A percentile compares a stretch with the other conserved stretches of the same genome.
Evolutionary conservation across 1,139 yeast genomes (phyloP).

Genomic region (Ogataea hybrid): DNA sequence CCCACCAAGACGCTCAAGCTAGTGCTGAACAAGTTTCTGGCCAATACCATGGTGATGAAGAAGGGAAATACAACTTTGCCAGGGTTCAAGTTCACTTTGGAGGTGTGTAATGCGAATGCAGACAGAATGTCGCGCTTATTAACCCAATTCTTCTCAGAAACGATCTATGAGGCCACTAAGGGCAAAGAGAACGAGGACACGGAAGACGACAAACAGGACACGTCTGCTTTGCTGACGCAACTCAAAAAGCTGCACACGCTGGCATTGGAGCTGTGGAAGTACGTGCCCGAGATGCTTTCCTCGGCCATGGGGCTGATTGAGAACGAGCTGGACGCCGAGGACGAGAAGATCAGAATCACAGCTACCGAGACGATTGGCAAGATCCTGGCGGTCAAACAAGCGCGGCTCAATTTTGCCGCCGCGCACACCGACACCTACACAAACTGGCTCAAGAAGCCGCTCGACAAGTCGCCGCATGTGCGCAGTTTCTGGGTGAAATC

Average conservation of each 20-base stretch:
- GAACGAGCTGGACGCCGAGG: conserved; percentile 76
- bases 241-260: conserved; percentile 61
- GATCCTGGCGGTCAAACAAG: conserved; percentile 50
- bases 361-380: conserved; percentile 76
- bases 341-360: conserved; percentile 56
- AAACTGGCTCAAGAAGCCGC: conserved; percentile 71
- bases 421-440: conserved; percentile 62
- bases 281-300: conserved; percentile 69
- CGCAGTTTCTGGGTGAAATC: conserved; percentile 71
- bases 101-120: conserved; percentile 66
- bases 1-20: conserved; percentile 62
- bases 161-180: conserved; percentile 50
- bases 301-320: conserved; percentile 80
- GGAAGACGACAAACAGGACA: conserved; percentile 31
- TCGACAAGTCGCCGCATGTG: conserved; percentile 65
- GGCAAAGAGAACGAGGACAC: conserved; percentile 19
- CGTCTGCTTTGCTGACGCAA: conserved; percentile 38
- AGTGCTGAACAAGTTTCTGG: conserved; percentile 53
- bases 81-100: conserved; percentile 65
- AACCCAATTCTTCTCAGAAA: conserved; percentile 79
- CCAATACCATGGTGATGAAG: conserved; percentile 25
- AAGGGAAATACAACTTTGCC: conserved; percentile 34
- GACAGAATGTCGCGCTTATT: conserved; percentile 77
- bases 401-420: conserved; percentile 56
- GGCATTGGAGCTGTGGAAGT: conserved; percentile 70